Conservation (phyloP, 768 basidiomycete genomes). For the Podaxis carcinomalis region DNA sequence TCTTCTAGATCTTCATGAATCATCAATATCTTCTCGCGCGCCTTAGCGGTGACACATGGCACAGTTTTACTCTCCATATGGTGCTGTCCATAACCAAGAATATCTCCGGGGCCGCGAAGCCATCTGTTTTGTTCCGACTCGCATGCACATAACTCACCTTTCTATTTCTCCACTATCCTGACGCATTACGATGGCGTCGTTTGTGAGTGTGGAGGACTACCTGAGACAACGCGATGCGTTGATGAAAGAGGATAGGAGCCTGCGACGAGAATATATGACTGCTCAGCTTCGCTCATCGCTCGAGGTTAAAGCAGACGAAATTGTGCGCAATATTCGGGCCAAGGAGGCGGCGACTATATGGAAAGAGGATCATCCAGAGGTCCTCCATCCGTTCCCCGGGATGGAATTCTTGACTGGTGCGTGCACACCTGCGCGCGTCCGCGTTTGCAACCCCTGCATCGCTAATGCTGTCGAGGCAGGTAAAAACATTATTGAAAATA, state of each 20-base stretch:
- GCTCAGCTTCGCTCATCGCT: constrained; percentile 24
- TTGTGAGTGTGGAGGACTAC: constrained; percentile 24
- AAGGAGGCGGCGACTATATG: constrained; percentile 11
- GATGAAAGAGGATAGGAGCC: constrained; percentile 41
- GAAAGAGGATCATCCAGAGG: constrained; percentile 6
- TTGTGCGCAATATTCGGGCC: constrained; percentile 8
- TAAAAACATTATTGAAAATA: constrained; percentile 47
- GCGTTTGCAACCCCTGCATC: not conserved
- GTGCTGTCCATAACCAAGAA: too few relatives aligned
- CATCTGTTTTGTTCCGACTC: not conserved
- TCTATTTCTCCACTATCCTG: not conserved
- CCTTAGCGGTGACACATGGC: too few relatives aligned
- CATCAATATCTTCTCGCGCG: too few relatives aligned
- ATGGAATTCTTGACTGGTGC: constrained; percentile 46
- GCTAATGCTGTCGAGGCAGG: not conserved
- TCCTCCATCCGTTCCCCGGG: constrained; percentile 13
- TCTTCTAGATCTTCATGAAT: too few relatives aligned
- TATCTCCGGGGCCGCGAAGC: too few relatives aligned
- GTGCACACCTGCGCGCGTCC: not conserved
- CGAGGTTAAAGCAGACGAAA: constrained; percentile 52
- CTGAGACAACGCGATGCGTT: constrained; percentile 28
- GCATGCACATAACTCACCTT: not conserved
- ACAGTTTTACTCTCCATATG: too few relatives aligned
- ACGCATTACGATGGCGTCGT: constrained; percentile 9
- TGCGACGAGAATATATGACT: constrained; percentile 44